Conservation (phyloP, 2,329 filamentous ascomycete species). For the Exophiala sideris region DNA sequence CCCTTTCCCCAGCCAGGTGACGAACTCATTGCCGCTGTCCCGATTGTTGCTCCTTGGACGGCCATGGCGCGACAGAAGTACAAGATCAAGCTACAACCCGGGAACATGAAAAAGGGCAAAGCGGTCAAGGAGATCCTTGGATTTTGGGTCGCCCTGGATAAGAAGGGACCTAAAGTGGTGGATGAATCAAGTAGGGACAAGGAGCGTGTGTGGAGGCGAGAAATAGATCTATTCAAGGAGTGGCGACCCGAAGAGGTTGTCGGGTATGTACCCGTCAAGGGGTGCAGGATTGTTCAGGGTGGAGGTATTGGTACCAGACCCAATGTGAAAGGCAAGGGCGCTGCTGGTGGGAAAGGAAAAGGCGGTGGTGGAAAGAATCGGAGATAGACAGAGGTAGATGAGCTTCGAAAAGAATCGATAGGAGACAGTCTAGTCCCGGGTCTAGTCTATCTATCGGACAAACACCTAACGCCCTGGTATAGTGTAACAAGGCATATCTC, state of each 20-base stretch:
- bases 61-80: conserved; percentile 73
- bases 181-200: conserved; percentile 55
- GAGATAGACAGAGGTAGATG: neutral
- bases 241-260: conserved; percentile 80
- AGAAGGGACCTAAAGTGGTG: conserved; percentile 40
- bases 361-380: conserved; percentile 8
- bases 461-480: too few species aligned
- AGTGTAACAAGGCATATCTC: too few species aligned
- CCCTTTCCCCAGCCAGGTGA: conserved; percentile 77
- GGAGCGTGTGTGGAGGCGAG: conserved; percentile 44
- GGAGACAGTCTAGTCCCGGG: too few species aligned
- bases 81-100: conserved; percentile 91
- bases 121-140: conserved; percentile 86
- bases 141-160: conserved; percentile 54
- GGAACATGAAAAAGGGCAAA: conserved; percentile 87
- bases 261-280: conserved; percentile 75
- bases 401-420: too few species aligned
- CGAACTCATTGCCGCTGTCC: conserved; percentile 62
- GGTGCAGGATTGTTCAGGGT: conserved; percentile 73
- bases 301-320: conserved; percentile 48
- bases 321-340: conserved; percentile 37
- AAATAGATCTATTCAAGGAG: conserved; percentile 77
- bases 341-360: conserved; percentile 7
- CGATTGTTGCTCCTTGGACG: conserved; percentile 63
- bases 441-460: too few species aligned